Percentiles rank a stretch among this genome's conserved stretches.
These are phyloP conservation scores for Aspergillus indologenus DNA, from an alignment of 495 filamentous ascomycete species.

Conservation along the genomic window DNA sequence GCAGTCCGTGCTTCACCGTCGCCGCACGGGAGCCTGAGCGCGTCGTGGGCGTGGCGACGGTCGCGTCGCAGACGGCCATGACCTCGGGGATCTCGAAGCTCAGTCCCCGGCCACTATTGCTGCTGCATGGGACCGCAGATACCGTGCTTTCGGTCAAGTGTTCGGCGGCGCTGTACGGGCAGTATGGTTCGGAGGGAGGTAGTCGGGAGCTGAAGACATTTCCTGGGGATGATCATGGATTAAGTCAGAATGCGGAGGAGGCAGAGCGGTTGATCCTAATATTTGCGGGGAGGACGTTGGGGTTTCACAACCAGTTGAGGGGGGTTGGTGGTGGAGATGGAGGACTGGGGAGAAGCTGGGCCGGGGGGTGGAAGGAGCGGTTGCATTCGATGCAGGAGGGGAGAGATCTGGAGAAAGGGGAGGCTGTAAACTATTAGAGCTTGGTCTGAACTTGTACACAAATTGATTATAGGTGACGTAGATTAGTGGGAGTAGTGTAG, in stretches of 20 bases:
- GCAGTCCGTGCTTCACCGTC: slow-evolving; percentile 37
- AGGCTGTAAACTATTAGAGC: slow-evolving; percentile 12
- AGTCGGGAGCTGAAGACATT: slow-evolving; percentile 38
- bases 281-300: slow-evolving; percentile 29
- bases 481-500: too few relatives aligned
- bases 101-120: slow-evolving; percentile 30
- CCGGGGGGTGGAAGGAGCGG: slow-evolving; percentile 29
- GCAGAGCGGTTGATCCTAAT: slow-evolving; percentile 36
- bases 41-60: slow-evolving; percentile 35
- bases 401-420: slow-evolving; percentile 25
- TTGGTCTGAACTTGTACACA: too few relatives aligned
- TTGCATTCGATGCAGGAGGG: slow-evolving; percentile 30
- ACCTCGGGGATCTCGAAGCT: slow-evolving; percentile 79
- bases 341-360: slow-evolving; percentile 12
- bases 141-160: slow-evolving; percentile 27
- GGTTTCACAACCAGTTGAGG: slow-evolving; percentile 27
- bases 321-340: slow-evolving; percentile 27
- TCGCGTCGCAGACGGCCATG: slow-evolving; percentile 62
- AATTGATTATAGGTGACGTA: too few relatives aligned
- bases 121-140: slow-evolving; percentile 41
- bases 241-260: slow-evolving; percentile 30
- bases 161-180: slow-evolving; percentile 34
- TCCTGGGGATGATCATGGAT: slow-evolving; percentile 40
- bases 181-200: slow-evolving; percentile 34
- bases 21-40: slow-evolving; percentile 29